Conservation (phyloP, 2,329 filamentous ascomycete genomes). For the Epichloe coenophiala region DNA sequence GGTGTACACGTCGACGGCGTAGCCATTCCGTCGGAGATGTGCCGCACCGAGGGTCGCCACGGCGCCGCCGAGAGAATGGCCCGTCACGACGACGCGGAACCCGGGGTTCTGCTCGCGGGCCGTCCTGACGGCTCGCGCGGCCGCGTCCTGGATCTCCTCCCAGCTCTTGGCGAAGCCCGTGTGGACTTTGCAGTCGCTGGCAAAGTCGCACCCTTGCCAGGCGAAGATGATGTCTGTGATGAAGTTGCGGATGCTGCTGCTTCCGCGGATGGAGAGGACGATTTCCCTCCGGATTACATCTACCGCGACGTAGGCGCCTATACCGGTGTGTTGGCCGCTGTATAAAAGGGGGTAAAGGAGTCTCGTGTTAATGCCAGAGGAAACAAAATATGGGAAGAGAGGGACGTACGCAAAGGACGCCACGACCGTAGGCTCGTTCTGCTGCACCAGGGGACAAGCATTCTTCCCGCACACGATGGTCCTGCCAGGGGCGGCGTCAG, state of each 20-base stretch:
- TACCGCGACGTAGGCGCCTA: slow-evolving; percentile 36
- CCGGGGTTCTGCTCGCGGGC: slow-evolving; percentile 33
- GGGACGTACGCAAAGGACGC: slow-evolving; percentile 24
- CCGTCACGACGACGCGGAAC: slow-evolving; percentile 44
- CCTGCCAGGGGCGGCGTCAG: slow-evolving; percentile 22
- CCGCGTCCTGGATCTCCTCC: slow-evolving; percentile 33
- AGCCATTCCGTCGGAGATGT: slow-evolving; percentile 34
- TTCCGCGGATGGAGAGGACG: slow-evolving; percentile 48
- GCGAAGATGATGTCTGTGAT: slow-evolving; percentile 35
- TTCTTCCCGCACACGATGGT: slow-evolving; percentile 28
- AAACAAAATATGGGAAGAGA: background rate
- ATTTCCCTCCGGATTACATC: slow-evolving; percentile 39
- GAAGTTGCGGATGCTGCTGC: slow-evolving; percentile 45
- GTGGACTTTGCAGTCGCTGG: slow-evolving; percentile 36
- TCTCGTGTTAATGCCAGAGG: background rate
- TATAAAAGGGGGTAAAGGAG: no score
- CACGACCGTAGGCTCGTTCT: slow-evolving; percentile 29
- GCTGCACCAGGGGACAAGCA: slow-evolving; percentile 30
- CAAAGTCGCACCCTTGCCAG: slow-evolving; percentile 17
- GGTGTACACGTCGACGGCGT: slow-evolving; percentile 42
- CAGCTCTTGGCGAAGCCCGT: slow-evolving; percentile 47
- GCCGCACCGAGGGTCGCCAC: slow-evolving; percentile 47
- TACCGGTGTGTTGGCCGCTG: slow-evolving; percentile 29
- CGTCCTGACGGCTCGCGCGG: slow-evolving; percentile 28
- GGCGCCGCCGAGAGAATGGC: slow-evolving; percentile 56